Conservation (phyloP, 2,329 filamentous ascomycete species). For the Triangularia setosa region DNA sequence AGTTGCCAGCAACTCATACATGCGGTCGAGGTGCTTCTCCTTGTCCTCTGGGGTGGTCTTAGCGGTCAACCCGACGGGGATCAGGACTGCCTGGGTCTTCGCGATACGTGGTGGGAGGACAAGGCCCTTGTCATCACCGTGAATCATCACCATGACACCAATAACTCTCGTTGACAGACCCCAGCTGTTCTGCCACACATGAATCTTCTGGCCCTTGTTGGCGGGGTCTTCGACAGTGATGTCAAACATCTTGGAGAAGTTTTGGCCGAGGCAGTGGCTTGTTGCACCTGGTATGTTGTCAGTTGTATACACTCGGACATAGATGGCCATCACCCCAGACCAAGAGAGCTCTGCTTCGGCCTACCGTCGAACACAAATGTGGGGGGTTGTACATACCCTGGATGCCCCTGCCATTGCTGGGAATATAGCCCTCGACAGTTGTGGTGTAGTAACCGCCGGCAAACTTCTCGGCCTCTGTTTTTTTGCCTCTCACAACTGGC, state of each 20-base stretch:
- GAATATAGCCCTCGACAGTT: constrained; percentile 95
- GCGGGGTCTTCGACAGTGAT: constrained; percentile 93
- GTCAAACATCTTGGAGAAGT: constrained; percentile 99
- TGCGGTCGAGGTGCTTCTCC: constrained; percentile 68
- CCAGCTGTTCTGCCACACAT: constrained; percentile 84
- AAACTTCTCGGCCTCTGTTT: constrained; percentile 98
- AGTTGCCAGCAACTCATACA: constrained; percentile 65
- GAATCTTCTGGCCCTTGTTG: constrained; percentile 72
- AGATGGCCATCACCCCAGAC: neutral
- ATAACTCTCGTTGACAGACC: constrained; percentile 95
- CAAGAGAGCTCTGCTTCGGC: too few species aligned
- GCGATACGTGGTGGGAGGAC: constrained; percentile 85
- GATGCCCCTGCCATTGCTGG: constrained; percentile 90
- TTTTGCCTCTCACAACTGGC: constrained; percentile 86
- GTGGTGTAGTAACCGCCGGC: constrained; percentile 95
- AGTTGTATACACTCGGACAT: neutral
- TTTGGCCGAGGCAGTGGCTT: constrained; percentile 91
- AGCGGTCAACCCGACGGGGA: constrained; percentile 89
- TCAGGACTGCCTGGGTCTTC: constrained; percentile 78
- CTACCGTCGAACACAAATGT: too few species aligned
- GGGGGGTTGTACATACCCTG: constrained; percentile 50
- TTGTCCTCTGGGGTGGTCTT: constrained; percentile 79
- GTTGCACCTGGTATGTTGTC: constrained; percentile 57
- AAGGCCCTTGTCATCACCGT: constrained; percentile 92
- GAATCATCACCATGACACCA: constrained; percentile 98